These are phyloP conservation scores for Claviceps paspali DNA, from an alignment of 2,329 filamentous ascomycete species.

Conservation along the genomic window DNA sequence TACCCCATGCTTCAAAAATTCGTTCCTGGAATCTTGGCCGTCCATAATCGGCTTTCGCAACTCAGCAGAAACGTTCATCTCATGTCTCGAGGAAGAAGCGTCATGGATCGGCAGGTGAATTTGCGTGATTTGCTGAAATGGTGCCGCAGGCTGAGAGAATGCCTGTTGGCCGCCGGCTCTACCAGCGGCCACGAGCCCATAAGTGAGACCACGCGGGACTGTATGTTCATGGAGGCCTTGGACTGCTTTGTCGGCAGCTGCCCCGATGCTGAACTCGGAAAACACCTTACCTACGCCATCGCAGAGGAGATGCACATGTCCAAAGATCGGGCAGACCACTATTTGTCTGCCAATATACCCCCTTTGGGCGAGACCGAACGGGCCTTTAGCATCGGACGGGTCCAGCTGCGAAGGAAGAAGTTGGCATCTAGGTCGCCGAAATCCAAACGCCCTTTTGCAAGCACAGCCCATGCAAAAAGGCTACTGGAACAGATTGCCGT, in stretches of 20 bases:
- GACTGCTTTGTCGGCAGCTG: slow-evolving; percentile 84
- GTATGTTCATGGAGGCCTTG: slow-evolving; percentile 84
- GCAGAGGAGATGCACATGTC: slow-evolving; percentile 81
- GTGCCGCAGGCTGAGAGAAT: slow-evolving; percentile 59
- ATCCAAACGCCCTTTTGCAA: slow-evolving; percentile 61
- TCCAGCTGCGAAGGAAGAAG: slow-evolving; percentile 43
- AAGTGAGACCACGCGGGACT: slow-evolving; percentile 56
- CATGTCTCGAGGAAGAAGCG: slow-evolving; percentile 24
- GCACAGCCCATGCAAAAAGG: slow-evolving; percentile 69
- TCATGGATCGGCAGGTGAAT: slow-evolving; percentile 40
- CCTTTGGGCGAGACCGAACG: slow-evolving; percentile 45
- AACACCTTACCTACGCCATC: slow-evolving; percentile 50
- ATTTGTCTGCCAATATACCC: slow-evolving; percentile 58
- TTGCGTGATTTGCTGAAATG: slow-evolving; percentile 81
- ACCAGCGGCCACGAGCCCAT: slow-evolving; percentile 55
- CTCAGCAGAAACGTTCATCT: slow-evolving; percentile 30
- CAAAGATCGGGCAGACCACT: slow-evolving; percentile 64
- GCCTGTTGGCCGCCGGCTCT: slow-evolving; percentile 45
- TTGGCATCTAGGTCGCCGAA: slow-evolving; percentile 31
- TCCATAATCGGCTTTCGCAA: slow-evolving; percentile 38
- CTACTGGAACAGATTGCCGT: slow-evolving; percentile 80
- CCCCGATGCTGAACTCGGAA: slow-evolving; percentile 46
- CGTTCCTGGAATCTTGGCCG: slow-evolving; percentile 40
- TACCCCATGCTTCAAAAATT: slow-evolving; percentile 56
- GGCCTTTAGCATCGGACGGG: slow-evolving; percentile 50